Evolutionary conservation across 2,329 filamentous ascomycete species (phyloP), one percentile per base, ranked within the genome.

Genomic region (Colletotrichum cordylinicola): DNA sequence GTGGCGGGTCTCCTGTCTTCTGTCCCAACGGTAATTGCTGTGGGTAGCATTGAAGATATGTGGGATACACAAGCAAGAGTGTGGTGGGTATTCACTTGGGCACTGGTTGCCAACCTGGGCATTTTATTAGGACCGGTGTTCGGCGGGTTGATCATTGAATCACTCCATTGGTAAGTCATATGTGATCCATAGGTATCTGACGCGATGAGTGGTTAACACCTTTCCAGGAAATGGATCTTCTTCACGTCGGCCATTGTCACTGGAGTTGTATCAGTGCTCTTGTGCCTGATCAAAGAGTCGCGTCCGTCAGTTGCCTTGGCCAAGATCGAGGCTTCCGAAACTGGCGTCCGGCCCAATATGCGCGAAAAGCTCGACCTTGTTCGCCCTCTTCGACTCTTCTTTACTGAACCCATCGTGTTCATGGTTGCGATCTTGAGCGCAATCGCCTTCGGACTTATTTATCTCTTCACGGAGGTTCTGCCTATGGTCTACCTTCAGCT

Each of bases 391-490:
- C 52, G 72, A 4, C 29, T 74, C 1, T 33, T 74, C 12, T 74
- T 74, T 24, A 74, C 72, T 13, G 72, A 74, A 8, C 61, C 72
- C 10, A 74, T 74, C 13, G 67, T 74, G 2, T 66, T 71, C n/a
- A 35, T 74, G 6, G 72, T 71, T 10, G 15, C 72, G 1, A 16
- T 71, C 1, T 6, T 72, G 10, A 74, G 72, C 16, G 72, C 72
- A 2, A 62, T 66, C 3, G 72, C 72, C 0, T 74, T 74, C 4
- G 72, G 72, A 2, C 72, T 74, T 12, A 43, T 71, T 4, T 74
- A 74, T 24, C 61, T 74, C 2, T 74, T 74, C 37, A 72, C 67
- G 5, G 72, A 74, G 4, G 72, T 72, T 2, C 2, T 74, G 18
- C 72, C 72, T 0, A 24, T 33, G 10, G 60, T 74, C 12, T 74